Base-by-base conservation (phyloP, 2,329 filamentous ascomycete species). In the Mycosphaerella sp. region DNA sequence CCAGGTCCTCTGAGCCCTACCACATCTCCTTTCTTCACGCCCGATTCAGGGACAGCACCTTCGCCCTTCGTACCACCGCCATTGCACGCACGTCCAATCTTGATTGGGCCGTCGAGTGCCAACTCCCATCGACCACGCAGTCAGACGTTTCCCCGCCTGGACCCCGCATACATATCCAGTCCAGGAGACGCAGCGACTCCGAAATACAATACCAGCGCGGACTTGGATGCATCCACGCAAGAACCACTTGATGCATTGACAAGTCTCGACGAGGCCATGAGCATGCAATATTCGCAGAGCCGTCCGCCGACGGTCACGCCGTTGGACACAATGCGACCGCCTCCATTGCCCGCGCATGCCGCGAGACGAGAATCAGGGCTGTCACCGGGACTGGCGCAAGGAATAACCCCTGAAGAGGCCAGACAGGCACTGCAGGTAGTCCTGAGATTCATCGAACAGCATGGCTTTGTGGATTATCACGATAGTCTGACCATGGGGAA, bases 331-430 rank as follows among this genome's bases (percentile, higher is more conserved):
- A 48, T 48, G 72, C 70, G 73, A 41, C 73, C 73, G 14, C 73
- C 71, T 42, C 73, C 70, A 39, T 62, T 72, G n/a, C 73, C 71
- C 25, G 66, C 65, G 64, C 63, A 64, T 12, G 21, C 34, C n/a
- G 17, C 43, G 9, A 57, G 52, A 41, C 56, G 59, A 17, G 59
- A 59, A 12, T 40, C 59, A 9, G 17, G 25, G 25, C 28, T 16
- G 14, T 17, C 32, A 18, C 37, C 36, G 4, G 36, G 25, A 34
- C 49, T 55, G 1, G 53, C 71, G 66, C 44, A 78, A 84, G 1
- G 79, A 71, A 86, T 85, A 1, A 89, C 85, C 0, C 86, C 89
- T 59, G 89, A 96, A 61, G 89, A 97, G 67, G 90, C 90, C 3
- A 80, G 87, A 35, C 79, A 82, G 45, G 91, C 90, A 1, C 78